Percentiles rank a stretch among this genome's conserved stretches.
Conservation (phyloP, 192 early-diverging fungal species). For the Coemansia biformis region DNA sequence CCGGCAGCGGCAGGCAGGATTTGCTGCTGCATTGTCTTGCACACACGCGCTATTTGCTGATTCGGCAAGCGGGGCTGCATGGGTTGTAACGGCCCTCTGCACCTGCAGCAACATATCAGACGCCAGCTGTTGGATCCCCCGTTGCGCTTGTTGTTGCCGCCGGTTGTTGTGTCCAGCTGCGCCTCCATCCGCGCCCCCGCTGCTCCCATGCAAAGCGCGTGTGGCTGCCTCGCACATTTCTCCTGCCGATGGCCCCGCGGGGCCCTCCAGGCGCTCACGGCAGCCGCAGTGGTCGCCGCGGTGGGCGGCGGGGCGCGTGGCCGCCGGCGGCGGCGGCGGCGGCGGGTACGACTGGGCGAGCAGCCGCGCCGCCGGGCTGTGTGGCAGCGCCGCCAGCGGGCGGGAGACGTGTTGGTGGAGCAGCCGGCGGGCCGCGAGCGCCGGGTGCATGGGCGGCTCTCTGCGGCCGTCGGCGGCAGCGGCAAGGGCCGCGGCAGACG, state of each 20-base stretch:
- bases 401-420: background rate
- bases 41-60: background rate
- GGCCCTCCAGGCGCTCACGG: no score
- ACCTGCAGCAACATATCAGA: background rate
- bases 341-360: background rate
- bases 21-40: background rate
- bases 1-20: background rate
- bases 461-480: no score
- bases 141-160: no score
- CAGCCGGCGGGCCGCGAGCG: background rate
- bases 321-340: no score
- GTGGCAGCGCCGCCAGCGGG: background rate
- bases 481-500: no score
- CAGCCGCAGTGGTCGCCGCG: no score
- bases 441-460: no score
- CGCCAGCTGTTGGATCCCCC: no score
- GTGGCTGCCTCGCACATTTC: no score
- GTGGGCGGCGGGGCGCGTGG: no score
- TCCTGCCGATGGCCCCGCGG: no score
- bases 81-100: background rate
- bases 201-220: background rate
- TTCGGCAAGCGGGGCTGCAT: slow-evolving; percentile 1
- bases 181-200: background rate
- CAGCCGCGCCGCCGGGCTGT: background rate
- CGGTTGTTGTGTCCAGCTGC: no score